Percentiles rank a stretch among this genome's conserved stretches.
Evolutionary conservation across 2,329 filamentous ascomycete genomes (phyloP).

Genomic region (Nemania diffusa): DNA sequence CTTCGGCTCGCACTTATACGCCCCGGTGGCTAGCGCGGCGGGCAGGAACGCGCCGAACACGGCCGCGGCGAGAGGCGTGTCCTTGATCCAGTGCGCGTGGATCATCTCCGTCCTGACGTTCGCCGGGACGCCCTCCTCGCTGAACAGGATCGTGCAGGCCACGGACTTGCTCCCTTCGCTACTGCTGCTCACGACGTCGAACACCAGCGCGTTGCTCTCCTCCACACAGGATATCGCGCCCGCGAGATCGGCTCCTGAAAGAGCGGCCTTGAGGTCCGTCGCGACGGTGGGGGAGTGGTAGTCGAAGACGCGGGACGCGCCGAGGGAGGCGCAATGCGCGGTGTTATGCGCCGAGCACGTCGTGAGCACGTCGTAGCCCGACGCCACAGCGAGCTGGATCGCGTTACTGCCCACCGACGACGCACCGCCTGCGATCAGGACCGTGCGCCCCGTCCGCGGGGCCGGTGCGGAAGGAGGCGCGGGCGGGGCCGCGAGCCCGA

Average conservation of each 20-base stretch:
- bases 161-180: constrained; percentile 37
- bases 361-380: constrained; percentile 57
- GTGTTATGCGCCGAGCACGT: constrained; percentile 56
- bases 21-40: constrained; percentile 40
- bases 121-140: constrained; percentile 16
- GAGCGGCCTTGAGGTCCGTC: constrained; percentile 44
- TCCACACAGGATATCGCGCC: constrained; percentile 40
- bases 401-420: constrained; percentile 58
- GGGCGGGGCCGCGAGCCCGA: constrained; percentile 32
- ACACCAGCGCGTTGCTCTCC: constrained; percentile 33
- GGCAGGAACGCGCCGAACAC: constrained; percentile 46
- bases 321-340: constrained; percentile 52
- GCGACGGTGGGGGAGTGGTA: constrained; percentile 49
- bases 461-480: neutral
- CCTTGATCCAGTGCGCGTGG: constrained; percentile 37
- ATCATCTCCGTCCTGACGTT: constrained; percentile 39
- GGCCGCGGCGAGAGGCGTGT: constrained; percentile 40
- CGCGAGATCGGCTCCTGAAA: constrained; percentile 36
- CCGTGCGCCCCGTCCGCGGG: constrained; percentile 41
- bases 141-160: constrained; percentile 34
- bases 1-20: constrained; percentile 44
- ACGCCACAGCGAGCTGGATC: constrained; percentile 57
- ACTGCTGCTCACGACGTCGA: constrained; percentile 37
- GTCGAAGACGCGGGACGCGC: constrained; percentile 56
- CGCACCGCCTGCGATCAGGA: constrained; percentile 61